Percentiles rank a stretch among this genome's conserved stretches.
phyloP scores from a whole-genome alignment of 352 stramenopile genomes.

The Pythium brachiatum region DNA sequence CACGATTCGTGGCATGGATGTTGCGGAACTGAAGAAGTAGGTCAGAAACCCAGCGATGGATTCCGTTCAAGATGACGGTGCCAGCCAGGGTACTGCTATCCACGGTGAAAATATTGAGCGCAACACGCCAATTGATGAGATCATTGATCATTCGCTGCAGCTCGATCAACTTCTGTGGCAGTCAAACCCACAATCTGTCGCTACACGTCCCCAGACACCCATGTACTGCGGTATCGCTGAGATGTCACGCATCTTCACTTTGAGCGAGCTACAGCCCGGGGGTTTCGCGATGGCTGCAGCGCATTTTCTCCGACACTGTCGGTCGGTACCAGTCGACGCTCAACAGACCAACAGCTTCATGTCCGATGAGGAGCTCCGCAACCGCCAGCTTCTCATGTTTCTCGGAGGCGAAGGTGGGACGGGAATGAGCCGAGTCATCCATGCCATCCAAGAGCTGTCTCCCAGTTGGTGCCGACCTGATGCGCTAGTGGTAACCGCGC shows the following conservation, averaged over 20 bases:
- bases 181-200: neutral
- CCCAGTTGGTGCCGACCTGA: neutral
- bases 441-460: constrained; percentile 5
- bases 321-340: neutral
- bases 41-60: neutral
- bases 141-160: neutral
- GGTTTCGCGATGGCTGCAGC: constrained; percentile 8
- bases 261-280: constrained; percentile 11
- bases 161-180: neutral
- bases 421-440: constrained; percentile 14
- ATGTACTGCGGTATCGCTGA: neutral
- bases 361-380: neutral
- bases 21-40: constrained; percentile 2
- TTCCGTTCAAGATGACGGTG: neutral
- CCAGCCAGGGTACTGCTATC: neutral
- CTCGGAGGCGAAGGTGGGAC: constrained; percentile 13
- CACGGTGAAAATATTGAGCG: neutral
- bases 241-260: constrained; percentile 4
- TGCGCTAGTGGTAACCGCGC: neutral
- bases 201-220: neutral
- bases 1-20: neutral
- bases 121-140: neutral
- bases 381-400: constrained; percentile 4
- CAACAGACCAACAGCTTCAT: neutral
- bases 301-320: neutral